Conservation (phyloP, 2,329 filamentous ascomycete species). For the Bipolaris sorokiniana region DNA sequence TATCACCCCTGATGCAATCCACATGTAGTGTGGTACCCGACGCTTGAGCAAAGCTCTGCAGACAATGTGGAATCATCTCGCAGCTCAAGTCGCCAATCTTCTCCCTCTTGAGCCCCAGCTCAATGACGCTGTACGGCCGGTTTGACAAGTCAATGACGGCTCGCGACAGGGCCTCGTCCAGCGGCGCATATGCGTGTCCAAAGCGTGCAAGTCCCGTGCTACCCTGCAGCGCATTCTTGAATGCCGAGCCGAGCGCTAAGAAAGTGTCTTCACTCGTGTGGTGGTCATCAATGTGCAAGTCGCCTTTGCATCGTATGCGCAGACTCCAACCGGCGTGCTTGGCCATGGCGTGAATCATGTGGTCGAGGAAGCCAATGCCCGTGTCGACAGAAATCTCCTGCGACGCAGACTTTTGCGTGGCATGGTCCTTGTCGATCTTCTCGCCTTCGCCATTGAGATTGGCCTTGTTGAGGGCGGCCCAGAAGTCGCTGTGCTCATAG, state of each 20-base stretch:
- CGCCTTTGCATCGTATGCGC: conserved; percentile 80
- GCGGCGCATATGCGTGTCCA: conserved; percentile 87
- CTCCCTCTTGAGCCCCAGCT: conserved; percentile 85
- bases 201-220: conserved; percentile 86
- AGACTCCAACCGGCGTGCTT: conserved; percentile 97
- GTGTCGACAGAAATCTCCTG: conserved; percentile 89
- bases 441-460: conserved; percentile 40
- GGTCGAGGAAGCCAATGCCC: conserved; percentile 96
- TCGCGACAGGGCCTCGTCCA: conserved; percentile 92
- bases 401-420: conserved; percentile 80
- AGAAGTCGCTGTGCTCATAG: conserved; percentile 55
- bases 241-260: conserved; percentile 85
- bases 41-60: conserved; percentile 91
- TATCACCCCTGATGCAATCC: conserved; percentile 85
- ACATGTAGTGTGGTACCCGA: conserved; percentile 94
- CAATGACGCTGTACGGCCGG: conserved; percentile 82
- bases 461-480: conserved; percentile 55
- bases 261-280: conserved; percentile 97
- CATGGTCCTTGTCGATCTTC: conserved; percentile 66
- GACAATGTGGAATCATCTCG: conserved; percentile 96
- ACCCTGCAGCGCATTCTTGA: conserved; percentile 77
- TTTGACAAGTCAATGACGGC: conserved; percentile 96
- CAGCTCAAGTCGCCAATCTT: conserved; percentile 87
- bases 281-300: conserved; percentile 97
- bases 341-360: conserved; percentile 96